A percentile compares a stretch with the other conserved stretches of the same genome.
Evolutionary conservation across 2,329 filamentous ascomycete genomes (phyloP).

Genomic region (Coniochaeta sp.): DNA sequence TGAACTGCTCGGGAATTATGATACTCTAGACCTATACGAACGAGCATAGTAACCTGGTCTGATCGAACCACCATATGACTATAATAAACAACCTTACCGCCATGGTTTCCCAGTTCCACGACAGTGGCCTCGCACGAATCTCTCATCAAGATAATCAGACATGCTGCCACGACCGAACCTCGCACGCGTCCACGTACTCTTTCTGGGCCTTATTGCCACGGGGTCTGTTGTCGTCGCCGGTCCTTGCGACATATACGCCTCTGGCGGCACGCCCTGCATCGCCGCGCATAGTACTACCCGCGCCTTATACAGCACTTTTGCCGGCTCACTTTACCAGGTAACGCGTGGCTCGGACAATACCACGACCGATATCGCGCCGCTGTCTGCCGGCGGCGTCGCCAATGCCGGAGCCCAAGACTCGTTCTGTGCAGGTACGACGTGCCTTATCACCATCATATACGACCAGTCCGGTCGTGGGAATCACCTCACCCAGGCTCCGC

Average conservation of each 20-base stretch:
- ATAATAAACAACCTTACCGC: no score
- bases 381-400: conserved; percentile 53
- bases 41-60: no score
- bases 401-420: conserved; percentile 52
- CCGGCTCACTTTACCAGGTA: conserved; percentile 51
- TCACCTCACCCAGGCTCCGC: conserved; percentile 54
- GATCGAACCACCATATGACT: no score
- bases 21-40: no score
- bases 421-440: conserved; percentile 54
- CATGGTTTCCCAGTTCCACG: no score
- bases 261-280: conserved; percentile 51
- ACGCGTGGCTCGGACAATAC: conserved; percentile 42
- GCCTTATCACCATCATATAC: conserved; percentile 56
- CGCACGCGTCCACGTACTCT: conserved; percentile 12
- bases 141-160: background rate
- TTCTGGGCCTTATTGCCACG: conserved; percentile 23
- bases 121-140: background rate
- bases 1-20: no score
- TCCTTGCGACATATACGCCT: conserved; percentile 55
- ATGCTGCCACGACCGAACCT: conserved; percentile 9
- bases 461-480: conserved; percentile 57
- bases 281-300: conserved; percentile 58
- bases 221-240: conserved; percentile 36
- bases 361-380: conserved; percentile 39
- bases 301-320: conserved; percentile 47